A percentile compares a stretch with the other conserved stretches of the same genome.
Conservation (phyloP, 2,329 filamentous ascomycete species). For the Aureobasidium sp. region DNA sequence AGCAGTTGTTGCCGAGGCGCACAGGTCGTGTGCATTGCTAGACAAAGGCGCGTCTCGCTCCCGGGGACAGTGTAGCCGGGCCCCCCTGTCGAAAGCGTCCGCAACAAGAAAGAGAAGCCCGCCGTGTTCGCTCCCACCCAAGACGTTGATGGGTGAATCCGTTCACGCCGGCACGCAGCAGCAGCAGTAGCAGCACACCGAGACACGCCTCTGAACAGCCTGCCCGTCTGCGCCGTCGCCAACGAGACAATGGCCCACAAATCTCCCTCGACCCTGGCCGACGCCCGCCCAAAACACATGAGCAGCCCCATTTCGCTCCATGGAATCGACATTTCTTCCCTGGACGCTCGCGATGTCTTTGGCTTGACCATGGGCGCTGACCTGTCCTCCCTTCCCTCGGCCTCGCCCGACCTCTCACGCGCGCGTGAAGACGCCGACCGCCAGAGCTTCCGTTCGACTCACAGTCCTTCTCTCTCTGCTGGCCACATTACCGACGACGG, state of each 20-base stretch:
- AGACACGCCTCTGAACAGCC: background rate
- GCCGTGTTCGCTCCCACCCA: background rate
- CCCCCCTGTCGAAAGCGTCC: conserved; percentile 1
- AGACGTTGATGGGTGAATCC: conserved; percentile 2
- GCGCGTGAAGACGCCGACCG: conserved; percentile 9
- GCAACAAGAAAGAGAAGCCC: background rate
- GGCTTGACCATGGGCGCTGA: conserved; percentile 17
- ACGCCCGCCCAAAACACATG: conserved; percentile 6
- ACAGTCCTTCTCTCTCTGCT: conserved; percentile 16
- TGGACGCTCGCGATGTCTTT: conserved; percentile 22
- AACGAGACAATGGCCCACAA: conserved; percentile 2
- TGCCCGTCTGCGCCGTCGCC: background rate
- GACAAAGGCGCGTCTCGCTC: background rate
- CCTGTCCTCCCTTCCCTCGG: conserved; percentile 22
- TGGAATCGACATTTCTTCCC: conserved; percentile 29
- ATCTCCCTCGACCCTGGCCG: background rate
- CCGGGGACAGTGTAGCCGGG: background rate
- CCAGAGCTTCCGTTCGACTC: conserved; percentile 14
- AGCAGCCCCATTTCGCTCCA: conserved; percentile 28
- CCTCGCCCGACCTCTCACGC: conserved; percentile 19
- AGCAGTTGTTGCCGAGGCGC: background rate
- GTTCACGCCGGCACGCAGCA: background rate
- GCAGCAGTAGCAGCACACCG: background rate
- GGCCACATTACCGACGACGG: conserved; percentile 13
- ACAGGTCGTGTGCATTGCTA: background rate